Conservation (phyloP, 306 rosid species). For the Abrus precatorius region DNA sequence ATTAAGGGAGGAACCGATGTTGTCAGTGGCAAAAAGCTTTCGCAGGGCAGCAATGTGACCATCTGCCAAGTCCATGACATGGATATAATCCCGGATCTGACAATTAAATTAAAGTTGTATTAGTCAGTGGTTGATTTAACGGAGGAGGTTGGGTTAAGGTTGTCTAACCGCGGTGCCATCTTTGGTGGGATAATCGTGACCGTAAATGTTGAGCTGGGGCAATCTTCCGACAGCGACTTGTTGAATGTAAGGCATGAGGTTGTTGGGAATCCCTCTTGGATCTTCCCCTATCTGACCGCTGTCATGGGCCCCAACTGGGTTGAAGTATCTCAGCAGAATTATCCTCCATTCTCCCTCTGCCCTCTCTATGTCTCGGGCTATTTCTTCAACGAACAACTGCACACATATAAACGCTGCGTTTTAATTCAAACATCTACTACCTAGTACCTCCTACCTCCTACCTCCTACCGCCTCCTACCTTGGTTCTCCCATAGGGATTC, state of each 20-base stretch:
- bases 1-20: slow-evolving; percentile 53
- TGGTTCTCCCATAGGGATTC: slow-evolving; percentile 85
- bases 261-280: slow-evolving; percentile 85
- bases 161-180: slow-evolving; percentile 74
- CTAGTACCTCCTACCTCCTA: no score
- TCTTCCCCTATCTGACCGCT: slow-evolving; percentile 86
- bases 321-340: slow-evolving; percentile 78
- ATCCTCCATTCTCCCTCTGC: slow-evolving; percentile 83
- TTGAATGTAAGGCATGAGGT: slow-evolving; percentile 88
- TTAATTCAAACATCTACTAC: no score
- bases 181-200: slow-evolving; percentile 83
- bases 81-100: slow-evolving; percentile 86
- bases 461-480: slow-evolving; percentile 42
- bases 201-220: slow-evolving; percentile 76
- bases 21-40: slow-evolving; percentile 69
- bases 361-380: slow-evolving; percentile 69
- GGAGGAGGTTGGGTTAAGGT: no score
- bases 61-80: slow-evolving; percentile 91
- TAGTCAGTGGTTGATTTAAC: no score
- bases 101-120: not conserved
- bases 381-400: slow-evolving; percentile 76
- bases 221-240: slow-evolving; percentile 85
- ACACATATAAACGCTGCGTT: no score
- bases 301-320: slow-evolving; percentile 89
- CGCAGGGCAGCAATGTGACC: slow-evolving; percentile 87